These are phyloP conservation scores for Fusarium caatingaense DNA, from an alignment of 2,329 filamentous ascomycete species.

Conservation along the genomic window DNA sequence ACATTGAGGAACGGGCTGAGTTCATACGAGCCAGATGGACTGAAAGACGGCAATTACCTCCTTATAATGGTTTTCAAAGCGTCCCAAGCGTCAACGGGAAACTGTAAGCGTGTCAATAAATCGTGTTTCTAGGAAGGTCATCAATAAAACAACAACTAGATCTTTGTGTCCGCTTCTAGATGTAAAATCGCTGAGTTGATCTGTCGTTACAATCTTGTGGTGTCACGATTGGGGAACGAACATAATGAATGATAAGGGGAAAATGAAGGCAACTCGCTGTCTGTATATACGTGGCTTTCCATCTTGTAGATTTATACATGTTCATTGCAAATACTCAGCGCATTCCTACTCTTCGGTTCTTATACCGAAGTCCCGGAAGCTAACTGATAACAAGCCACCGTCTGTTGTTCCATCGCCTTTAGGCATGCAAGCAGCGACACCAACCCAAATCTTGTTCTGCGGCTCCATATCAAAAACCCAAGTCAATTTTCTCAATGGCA, in stretches of 20 bases:
- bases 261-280: neutral
- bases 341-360: neutral
- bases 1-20: slow-evolving; percentile 1
- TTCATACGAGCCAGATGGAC: slow-evolving; percentile 17
- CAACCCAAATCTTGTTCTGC: neutral
- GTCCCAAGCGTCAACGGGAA: neutral
- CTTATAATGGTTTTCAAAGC: fast-evolving
- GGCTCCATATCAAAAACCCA: slow-evolving; percentile 5
- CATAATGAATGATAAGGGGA: neutral
- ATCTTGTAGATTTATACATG: neutral
- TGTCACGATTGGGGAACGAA: neutral
- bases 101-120: neutral
- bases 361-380: neutral
- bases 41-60: neutral
- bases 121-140: fast-evolving
- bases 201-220: neutral
- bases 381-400: neutral
- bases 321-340: neutral
- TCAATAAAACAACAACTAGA: fast-evolving
- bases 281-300: fast-evolving
- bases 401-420: neutral
- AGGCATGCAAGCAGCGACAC: slow-evolving; percentile 6
- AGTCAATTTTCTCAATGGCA: slow-evolving; percentile 4
- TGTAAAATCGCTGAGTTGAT: neutral
- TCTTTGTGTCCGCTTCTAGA: neutral